Conservation (phyloP, 23 red algal genomes). For the Gracilaria caudata region DNA sequence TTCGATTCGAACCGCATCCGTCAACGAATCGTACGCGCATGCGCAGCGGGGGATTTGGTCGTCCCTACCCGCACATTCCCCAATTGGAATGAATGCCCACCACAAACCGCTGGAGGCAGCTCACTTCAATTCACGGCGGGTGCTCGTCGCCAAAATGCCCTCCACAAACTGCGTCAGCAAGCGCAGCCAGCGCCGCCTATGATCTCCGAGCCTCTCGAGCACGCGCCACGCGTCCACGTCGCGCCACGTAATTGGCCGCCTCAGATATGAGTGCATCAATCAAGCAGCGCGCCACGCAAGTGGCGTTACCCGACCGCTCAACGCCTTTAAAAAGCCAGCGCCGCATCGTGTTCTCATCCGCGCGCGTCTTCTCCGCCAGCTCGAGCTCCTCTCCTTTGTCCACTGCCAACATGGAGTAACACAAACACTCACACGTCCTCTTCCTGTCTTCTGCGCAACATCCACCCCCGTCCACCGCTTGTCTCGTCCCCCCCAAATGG, state of each 20-base stretch:
- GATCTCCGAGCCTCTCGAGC: background rate
- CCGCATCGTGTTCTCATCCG: background rate
- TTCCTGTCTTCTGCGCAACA: background rate
- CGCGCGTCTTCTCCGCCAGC: background rate
- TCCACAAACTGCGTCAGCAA: background rate
- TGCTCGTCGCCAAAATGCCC: background rate
- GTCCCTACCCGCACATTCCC: too few species aligned
- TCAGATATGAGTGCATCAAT: background rate
- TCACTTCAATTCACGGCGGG: background rate
- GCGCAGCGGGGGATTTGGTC: background rate
- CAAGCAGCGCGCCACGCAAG: slow-evolving; percentile 2
- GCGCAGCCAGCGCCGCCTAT: background rate
- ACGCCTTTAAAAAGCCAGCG: background rate
- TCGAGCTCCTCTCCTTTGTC: background rate
- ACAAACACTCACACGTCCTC: background rate
- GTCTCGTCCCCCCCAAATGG: background rate
- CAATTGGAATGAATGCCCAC: background rate
- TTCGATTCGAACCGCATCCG: background rate
- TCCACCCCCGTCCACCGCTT: background rate
- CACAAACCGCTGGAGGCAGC: background rate
- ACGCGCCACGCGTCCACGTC: background rate
- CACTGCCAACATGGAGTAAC: background rate
- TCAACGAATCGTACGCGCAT: background rate
- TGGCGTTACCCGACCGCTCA: background rate
- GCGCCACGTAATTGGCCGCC: background rate